Percentiles rank a stretch among this genome's conserved stretches.
Conservation (phyloP, 768 basidiomycete genomes). For the Amanita jacksonii region DNA sequence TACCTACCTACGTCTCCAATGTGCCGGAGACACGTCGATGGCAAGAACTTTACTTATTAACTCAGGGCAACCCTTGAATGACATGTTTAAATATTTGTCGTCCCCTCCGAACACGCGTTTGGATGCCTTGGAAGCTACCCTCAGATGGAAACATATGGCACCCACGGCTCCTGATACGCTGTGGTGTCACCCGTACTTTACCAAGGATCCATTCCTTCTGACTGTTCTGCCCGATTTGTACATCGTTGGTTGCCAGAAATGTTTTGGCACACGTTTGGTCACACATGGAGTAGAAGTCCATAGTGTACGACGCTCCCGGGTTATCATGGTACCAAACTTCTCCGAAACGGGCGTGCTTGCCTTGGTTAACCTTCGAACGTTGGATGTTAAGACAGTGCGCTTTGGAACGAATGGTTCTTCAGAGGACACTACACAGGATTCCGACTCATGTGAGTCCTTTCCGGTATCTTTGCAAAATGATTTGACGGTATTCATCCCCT, state of each 20-base stretch:
- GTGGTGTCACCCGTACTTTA: conserved; percentile 94
- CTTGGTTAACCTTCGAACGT: conserved; percentile 68
- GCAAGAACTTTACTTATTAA: conserved; percentile 66
- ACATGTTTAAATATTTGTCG: conserved; percentile 89
- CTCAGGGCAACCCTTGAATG: conserved; percentile 89
- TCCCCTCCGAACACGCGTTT: conserved; percentile 63
- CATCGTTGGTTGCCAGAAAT: conserved; percentile 84
- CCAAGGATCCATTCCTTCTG: conserved; percentile 84
- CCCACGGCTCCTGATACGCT: conserved; percentile 98
- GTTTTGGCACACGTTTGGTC: conserved; percentile 69
- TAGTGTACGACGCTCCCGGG: conserved; percentile 39
- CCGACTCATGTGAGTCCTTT: conserved; percentile 10
- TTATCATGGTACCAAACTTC: conserved; percentile 79
- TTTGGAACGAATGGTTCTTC: conserved; percentile 40
- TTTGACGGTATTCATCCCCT: neutral
- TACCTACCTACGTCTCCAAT: conserved; percentile 62
- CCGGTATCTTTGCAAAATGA: neutral
- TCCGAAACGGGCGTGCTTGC: conserved; percentile 68
- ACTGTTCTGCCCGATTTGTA: conserved; percentile 83
- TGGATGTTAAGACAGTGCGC: conserved; percentile 56
- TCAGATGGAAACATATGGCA: conserved; percentile 94
- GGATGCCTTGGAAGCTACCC: conserved; percentile 64
- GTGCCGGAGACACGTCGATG: conserved; percentile 26
- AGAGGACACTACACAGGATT: conserved; percentile 3
- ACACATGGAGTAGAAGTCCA: conserved; percentile 23